Evolutionary conservation across 805 yeast species (phyloP).

Genomic region (Saturnispora kantuleensis): DNA sequence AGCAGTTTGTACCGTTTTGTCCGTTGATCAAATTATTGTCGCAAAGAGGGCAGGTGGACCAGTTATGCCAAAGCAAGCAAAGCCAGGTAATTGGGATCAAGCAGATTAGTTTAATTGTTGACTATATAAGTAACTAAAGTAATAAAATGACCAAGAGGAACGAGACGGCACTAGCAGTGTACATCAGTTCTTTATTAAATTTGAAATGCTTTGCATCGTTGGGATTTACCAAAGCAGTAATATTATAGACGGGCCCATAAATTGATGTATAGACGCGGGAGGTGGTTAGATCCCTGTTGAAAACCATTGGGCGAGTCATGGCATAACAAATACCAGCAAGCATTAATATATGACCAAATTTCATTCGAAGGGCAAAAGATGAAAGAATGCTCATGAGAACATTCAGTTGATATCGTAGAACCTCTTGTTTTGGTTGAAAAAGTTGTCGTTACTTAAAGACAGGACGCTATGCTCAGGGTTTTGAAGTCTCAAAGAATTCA

Average conservation of each 20-base stretch:
- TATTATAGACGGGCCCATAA: too few species aligned
- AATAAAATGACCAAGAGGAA: neutral
- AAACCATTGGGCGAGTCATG: too few species aligned
- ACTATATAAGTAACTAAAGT: neutral
- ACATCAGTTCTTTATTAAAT: neutral
- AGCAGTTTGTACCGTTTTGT: conserved; percentile 81
- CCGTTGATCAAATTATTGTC: conserved; percentile 96
- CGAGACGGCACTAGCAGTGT: neutral
- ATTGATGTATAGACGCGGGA: too few species aligned
- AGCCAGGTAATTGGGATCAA: conserved; percentile 94
- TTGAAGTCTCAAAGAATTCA: conserved; percentile 10
- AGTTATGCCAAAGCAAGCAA: conserved; percentile 71
- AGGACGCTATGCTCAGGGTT: conserved; percentile 18
- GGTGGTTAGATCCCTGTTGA: too few species aligned
- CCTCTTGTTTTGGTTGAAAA: conserved; percentile 19
- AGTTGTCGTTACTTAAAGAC: conserved; percentile 23
- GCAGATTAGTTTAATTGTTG: conserved; percentile 45
- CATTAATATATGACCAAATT: too few species aligned
- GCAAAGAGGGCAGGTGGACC: conserved; percentile 99
- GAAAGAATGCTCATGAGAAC: neutral
- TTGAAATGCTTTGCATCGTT: neutral
- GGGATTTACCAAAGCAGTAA: neutral
- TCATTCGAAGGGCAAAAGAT: neutral
- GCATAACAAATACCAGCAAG: too few species aligned
- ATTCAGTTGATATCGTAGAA: conserved; percentile 21